A percentile compares a stretch with the other conserved stretches of the same genome.
These are phyloP conservation scores for Calonectria pseudoturangicola DNA, from an alignment of 2,329 filamentous ascomycete genomes.

Conservation along the genomic window DNA sequence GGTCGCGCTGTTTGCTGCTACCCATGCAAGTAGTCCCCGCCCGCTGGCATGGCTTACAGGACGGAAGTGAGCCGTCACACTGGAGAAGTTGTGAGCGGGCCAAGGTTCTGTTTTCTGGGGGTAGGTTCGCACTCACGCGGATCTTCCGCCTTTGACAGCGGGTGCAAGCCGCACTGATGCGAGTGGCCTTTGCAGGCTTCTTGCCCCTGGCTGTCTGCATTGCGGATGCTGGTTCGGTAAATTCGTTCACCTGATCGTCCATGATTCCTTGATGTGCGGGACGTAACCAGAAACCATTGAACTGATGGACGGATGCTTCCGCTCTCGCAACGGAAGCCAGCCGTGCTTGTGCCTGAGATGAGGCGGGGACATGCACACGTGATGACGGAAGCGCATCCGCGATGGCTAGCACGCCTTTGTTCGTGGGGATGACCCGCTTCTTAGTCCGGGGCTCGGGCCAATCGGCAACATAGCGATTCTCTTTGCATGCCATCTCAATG, in stretches of 20 bases:
- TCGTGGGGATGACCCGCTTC: not conserved
- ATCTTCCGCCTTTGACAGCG: slow-evolving; percentile 4
- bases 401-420: not conserved
- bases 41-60: not conserved
- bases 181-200: not conserved
- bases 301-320: not conserved
- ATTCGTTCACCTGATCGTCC: not conserved
- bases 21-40: not conserved
- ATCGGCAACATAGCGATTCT: not conserved
- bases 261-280: not conserved
- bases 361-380: not conserved
- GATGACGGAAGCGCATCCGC: slow-evolving; percentile 4
- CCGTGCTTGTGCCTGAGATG: not conserved
- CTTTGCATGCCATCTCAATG: not conserved
- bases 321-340: not conserved
- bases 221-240: not conserved
- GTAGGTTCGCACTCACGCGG: not conserved
- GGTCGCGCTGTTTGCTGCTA: not conserved
- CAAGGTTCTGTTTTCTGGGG: not conserved
- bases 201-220: not conserved
- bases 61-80: slow-evolving; percentile 1
- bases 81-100: not conserved
- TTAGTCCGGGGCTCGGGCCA: not conserved
- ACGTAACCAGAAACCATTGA: not conserved
- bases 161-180: not conserved